phyloP scores from a whole-genome alignment of 306 rosid genomes.

The Canavalia ensiformis region DNA sequence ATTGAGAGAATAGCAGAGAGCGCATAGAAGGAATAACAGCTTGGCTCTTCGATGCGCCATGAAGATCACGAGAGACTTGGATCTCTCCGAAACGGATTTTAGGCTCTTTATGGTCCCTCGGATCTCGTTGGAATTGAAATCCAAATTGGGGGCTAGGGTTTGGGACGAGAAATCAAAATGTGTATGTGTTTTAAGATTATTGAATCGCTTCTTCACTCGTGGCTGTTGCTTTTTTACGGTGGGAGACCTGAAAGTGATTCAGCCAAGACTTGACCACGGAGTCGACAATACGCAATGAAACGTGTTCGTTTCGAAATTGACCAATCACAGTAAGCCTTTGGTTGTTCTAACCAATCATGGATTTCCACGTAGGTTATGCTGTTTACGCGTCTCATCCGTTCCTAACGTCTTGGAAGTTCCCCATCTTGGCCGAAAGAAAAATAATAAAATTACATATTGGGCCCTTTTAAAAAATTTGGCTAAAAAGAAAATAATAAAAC shows the following conservation, averaged over 20 bases:
- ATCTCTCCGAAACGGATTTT: constrained; percentile 49
- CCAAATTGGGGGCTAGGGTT: constrained; percentile 37
- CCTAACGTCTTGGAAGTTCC: constrained; percentile 28
- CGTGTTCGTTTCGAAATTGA: constrained; percentile 64
- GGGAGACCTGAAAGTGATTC: constrained; percentile 46
- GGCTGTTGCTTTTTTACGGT: constrained; percentile 19
- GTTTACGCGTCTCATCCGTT: not conserved
- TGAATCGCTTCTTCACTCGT: constrained; percentile 18
- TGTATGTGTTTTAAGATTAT: not conserved
- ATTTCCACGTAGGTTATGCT: constrained; percentile 52
- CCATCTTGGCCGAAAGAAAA: not conserved
- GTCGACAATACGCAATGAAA: constrained; percentile 53
- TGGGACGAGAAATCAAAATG: constrained; percentile 21
- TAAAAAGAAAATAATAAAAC: too few relatives aligned
- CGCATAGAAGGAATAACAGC: constrained; percentile 63
- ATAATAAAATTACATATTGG: not conserved
- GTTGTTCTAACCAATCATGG: constrained; percentile 52
- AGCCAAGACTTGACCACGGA: constrained; percentile 44
- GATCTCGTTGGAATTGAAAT: constrained; percentile 25
- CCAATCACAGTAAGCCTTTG: constrained; percentile 64
- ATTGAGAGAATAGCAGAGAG: constrained; percentile 67
- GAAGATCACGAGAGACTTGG: constrained; percentile 48
- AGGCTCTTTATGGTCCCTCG: constrained; percentile 25
- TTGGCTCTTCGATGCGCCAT: constrained; percentile 80
- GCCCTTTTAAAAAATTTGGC: not conserved